Conservation (phyloP, 108 stramenopile genomes). For the Cyclotella choctawhatcheeana region DNA sequence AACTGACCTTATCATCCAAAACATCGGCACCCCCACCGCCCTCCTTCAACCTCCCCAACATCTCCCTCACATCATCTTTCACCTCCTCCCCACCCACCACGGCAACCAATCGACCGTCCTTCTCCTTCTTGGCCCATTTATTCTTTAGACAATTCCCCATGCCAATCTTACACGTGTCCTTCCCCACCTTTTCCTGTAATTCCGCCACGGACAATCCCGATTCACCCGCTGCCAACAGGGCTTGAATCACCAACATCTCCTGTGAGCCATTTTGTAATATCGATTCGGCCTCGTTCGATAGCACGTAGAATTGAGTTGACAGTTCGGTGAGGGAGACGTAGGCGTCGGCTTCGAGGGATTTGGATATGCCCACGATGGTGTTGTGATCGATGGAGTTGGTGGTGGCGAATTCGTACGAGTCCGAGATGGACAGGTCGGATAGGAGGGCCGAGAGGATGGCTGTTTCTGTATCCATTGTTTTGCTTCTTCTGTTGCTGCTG, state of each 20-base stretch:
- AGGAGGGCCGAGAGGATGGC: conserved; percentile 76
- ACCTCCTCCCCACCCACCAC: conserved; percentile 20
- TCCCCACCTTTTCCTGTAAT: conserved; percentile 75
- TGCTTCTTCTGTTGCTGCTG: not conserved
- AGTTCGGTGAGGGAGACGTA: conserved; percentile 73
- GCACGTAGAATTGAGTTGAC: conserved; percentile 64
- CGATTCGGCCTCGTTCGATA: conserved; percentile 76
- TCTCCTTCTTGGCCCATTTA: conserved; percentile 92
- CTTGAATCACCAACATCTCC: conserved; percentile 79
- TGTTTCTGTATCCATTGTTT: conserved; percentile 64
- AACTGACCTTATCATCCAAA: conserved; percentile 59
- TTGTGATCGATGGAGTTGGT: conserved; percentile 72
- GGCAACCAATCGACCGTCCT: conserved; percentile 67
- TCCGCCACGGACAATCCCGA: conserved; percentile 56
- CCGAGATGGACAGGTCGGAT: conserved; percentile 65
- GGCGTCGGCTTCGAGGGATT: conserved; percentile 83
- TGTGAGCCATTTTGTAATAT: conserved; percentile 85
- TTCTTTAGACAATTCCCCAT: conserved; percentile 95
- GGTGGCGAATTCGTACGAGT: conserved; percentile 52
- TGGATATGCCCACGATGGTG: conserved; percentile 83
- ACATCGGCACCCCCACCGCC: conserved; percentile 50
- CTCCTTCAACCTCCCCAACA: conserved; percentile 25
- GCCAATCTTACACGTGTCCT: conserved; percentile 90
- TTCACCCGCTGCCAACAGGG: conserved; percentile 72
- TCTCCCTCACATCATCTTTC: conserved; percentile 22